Evolutionary conservation across 345 rosid genomes (phyloP).

Genomic region (Eucalyptus decipiens): DNA sequence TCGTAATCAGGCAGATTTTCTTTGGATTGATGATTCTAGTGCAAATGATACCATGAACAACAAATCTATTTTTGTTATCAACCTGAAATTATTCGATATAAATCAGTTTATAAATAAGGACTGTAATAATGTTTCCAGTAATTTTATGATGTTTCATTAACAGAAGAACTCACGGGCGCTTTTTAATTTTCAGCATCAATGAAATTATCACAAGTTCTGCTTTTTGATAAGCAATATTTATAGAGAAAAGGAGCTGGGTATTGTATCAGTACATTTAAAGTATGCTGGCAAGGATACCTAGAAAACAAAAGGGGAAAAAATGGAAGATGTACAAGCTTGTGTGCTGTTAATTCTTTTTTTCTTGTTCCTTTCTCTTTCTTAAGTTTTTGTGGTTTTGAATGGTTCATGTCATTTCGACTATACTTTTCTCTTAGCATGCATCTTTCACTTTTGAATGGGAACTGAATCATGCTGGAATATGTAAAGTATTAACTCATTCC

Average conservation of each 20-base stretch:
- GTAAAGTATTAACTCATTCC: neutral
- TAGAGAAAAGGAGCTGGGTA: neutral
- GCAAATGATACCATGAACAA: neutral
- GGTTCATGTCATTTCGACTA: neutral
- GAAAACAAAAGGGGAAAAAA: neutral
- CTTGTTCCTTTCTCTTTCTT: neutral
- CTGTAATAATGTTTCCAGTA: neutral
- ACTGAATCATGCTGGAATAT: neutral
- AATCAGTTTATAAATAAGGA: neutral
- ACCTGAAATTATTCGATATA: neutral
- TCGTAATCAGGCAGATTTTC: neutral
- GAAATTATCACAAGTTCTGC: neutral
- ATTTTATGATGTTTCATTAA: neutral
- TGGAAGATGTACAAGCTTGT: neutral
- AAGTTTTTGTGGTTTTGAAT: neutral
- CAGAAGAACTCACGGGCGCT: neutral
- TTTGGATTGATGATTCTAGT: neutral
- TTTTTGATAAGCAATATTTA: neutral
- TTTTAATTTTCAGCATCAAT: neutral
- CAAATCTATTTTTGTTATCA: neutral
- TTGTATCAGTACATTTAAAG: neutral
- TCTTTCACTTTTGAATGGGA: neutral
- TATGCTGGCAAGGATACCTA: neutral
- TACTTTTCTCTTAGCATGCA: neutral
- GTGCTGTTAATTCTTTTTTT: neutral